Percentiles rank a stretch among this genome's conserved stretches.
These are phyloP conservation scores for Lactarius hengduanensis DNA, from an alignment of 768 basidiomycete genomes.

Conservation along the genomic window DNA sequence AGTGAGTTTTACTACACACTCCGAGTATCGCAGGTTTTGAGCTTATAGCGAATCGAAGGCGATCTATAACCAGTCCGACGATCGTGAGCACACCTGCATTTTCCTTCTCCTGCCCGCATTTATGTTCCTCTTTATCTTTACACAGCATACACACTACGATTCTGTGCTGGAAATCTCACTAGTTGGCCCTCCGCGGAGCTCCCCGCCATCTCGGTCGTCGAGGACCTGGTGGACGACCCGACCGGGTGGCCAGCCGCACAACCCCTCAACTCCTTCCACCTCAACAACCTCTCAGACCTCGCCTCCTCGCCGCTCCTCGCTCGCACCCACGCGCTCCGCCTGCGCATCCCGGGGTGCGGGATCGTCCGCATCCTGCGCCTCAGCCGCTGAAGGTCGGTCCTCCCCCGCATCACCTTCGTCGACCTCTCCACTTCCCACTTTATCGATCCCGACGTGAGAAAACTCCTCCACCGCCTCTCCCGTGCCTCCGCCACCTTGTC, in stretches of 20 bases:
- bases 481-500: conserved; percentile 59
- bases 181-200: conserved; percentile 54
- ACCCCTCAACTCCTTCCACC: no score
- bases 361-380: no score
- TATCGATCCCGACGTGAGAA: conserved; percentile 51
- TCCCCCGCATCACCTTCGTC: conserved; percentile 47
- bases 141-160: conserved; percentile 61
- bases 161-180: conserved; percentile 60
- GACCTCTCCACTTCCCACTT: conserved; percentile 76
- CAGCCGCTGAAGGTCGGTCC: no score
- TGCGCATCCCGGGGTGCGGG: conserved; percentile 40
- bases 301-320: conserved; percentile 43
- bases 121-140: no score
- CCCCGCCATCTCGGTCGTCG: conserved; percentile 57
- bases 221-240: conserved; percentile 39
- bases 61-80: conserved; percentile 30
- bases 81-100: conserved; percentile 38
- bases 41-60: conserved; percentile 43
- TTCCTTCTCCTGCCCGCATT: conserved; percentile 33
- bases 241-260: conserved; percentile 49
- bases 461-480: conserved; percentile 49
- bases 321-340: conserved; percentile 53
- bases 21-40: no score
- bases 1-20: conserved; percentile 47
- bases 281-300: conserved; percentile 53